Percentiles rank a stretch among this genome's conserved stretches.
These are phyloP conservation scores for Physaria fendleri DNA, from an alignment of 345 rosid species.

Conservation along the genomic window DNA sequence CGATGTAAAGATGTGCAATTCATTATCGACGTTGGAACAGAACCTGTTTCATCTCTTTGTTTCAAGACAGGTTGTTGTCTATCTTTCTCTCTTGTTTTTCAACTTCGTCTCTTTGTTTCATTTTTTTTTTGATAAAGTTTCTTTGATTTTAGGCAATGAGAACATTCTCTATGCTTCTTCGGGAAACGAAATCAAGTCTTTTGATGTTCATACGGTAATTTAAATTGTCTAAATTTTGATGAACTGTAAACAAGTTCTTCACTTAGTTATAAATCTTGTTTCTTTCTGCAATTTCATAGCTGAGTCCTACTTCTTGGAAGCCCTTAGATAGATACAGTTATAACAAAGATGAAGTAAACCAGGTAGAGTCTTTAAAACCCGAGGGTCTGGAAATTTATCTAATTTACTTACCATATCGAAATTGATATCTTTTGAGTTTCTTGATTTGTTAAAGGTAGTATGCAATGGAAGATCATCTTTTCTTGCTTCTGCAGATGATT, in stretches of 20 bases:
- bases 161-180: conserved; percentile 58
- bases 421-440: not conserved
- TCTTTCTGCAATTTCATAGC: conserved; percentile 7
- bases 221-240: not conserved
- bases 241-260: not conserved
- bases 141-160: conserved; percentile 52
- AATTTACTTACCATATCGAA: not conserved
- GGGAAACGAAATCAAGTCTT: conserved; percentile 66
- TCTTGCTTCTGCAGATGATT: conserved; percentile 84
- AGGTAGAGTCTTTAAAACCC: conserved; percentile 35
- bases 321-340: conserved; percentile 55
- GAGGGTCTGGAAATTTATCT: not conserved
- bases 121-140: not conserved
- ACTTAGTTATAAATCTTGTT: not conserved
- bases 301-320: conserved; percentile 44
- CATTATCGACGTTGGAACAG: conserved; percentile 50
- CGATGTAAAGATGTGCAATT: conserved; percentile 82
- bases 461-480: conserved; percentile 67
- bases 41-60: conserved; percentile 61
- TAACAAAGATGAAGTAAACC: conserved; percentile 89
- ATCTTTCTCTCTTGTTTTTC: not conserved
- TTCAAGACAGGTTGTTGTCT: not conserved
- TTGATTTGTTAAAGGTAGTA: conserved; percentile 19
- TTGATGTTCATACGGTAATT: conserved; percentile 76
- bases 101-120: not conserved